Conservation (phyloP, 169 alveolate genomes). For the Haemoproteus tartakovskyi region DNA sequence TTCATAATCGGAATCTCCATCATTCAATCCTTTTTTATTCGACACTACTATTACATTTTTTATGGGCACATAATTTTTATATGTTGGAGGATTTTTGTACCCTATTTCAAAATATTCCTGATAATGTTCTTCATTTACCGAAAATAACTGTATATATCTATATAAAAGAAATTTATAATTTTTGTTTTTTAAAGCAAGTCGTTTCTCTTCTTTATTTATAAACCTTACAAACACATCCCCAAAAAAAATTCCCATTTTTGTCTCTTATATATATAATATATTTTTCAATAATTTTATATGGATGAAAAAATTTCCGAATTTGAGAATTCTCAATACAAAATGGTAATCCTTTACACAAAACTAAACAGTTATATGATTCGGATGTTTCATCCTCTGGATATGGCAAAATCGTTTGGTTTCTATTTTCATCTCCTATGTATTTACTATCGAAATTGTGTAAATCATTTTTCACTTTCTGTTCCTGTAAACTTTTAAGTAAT, state of each 20-base stretch:
- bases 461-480: slow-evolving; percentile 22
- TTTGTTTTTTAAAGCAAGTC: slow-evolving; percentile 54
- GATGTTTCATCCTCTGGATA: slow-evolving; percentile 11
- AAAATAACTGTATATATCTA: slow-evolving; percentile 58
- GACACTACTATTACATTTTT: slow-evolving; percentile 25
- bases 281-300: slow-evolving; percentile 41
- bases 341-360: slow-evolving; percentile 59
- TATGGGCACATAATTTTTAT: slow-evolving; percentile 61
- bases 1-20: neutral
- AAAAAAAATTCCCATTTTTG: slow-evolving; percentile 57
- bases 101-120: slow-evolving; percentile 63
- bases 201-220: slow-evolving; percentile 39
- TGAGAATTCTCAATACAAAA: slow-evolving; percentile 23
- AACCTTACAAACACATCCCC: slow-evolving; percentile 62
- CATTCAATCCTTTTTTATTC: neutral
- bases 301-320: slow-evolving; percentile 34
- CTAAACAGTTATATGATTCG: slow-evolving; percentile 30
- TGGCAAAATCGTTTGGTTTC: slow-evolving; percentile 19
- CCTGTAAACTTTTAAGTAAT: slow-evolving; percentile 35
- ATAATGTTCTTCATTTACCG: slow-evolving; percentile 59
- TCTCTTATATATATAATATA: slow-evolving; percentile 53
- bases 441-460: too few relatives aligned
- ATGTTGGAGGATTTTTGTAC: slow-evolving; percentile 62
- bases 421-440: slow-evolving; percentile 10
- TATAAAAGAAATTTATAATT: slow-evolving; percentile 42